A percentile compares a stretch with the other conserved stretches of the same genome.
Conservation (phyloP, 1,284 basidiomycete species). For the Abortiporus biennis region DNA sequence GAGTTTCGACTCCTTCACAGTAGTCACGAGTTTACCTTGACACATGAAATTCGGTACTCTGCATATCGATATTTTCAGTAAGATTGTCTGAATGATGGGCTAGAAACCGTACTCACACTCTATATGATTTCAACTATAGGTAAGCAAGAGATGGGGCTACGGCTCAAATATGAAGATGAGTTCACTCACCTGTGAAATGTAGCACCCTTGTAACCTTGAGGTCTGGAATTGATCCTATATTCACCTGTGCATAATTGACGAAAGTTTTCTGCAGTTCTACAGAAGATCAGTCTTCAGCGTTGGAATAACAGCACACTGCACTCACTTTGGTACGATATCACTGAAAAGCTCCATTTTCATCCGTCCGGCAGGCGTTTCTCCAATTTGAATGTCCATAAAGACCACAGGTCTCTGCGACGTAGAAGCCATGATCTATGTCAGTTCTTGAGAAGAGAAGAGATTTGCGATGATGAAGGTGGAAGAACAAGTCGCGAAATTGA, state of each 20-base stretch:
- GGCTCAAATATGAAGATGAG: too few species aligned
- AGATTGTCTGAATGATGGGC: too few species aligned
- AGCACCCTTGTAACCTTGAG: conserved; percentile 85
- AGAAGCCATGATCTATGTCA: too few species aligned
- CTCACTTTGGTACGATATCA: conserved; percentile 82
- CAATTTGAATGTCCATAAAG: conserved; percentile 95
- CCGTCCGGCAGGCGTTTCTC: conserved; percentile 89
- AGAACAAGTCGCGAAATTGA: too few species aligned
- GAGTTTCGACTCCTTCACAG: neutral
- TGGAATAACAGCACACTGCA: conserved; percentile 3
- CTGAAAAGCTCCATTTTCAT: conserved; percentile 95
- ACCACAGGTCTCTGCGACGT: conserved; percentile 63
- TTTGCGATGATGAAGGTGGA: too few species aligned
- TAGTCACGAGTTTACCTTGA: conserved; percentile 47
- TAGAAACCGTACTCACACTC: conserved; percentile 55
- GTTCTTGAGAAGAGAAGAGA: too few species aligned
- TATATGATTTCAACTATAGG: conserved; percentile 24
- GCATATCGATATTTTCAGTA: conserved; percentile 8
- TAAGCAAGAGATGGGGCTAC: too few species aligned
- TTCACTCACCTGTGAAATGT: conserved; percentile 89
- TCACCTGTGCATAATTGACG: conserved; percentile 96
- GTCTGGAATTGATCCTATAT: conserved; percentile 82
- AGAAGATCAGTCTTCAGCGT: neutral
- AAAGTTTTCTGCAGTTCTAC: conserved; percentile 92
- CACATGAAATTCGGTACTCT: conserved; percentile 83